A percentile compares a stretch with the other conserved stretches of the same genome.
phyloP scores from a whole-genome alignment of 192 early-diverging fungal species.

The Funneliformis geosporum region DNA sequence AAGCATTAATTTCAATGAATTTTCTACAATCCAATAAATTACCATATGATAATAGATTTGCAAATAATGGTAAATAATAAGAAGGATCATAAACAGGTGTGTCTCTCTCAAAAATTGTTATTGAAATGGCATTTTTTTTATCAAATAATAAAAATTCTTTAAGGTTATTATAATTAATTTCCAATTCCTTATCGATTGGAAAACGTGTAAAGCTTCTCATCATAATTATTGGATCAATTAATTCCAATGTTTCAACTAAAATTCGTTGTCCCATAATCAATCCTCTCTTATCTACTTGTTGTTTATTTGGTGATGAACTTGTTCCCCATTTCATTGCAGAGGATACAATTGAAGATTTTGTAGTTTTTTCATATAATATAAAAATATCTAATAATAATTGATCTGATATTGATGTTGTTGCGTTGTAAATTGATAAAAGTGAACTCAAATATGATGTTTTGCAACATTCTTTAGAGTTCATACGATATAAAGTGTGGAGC shows the following conservation, averaged over 20 bases:
- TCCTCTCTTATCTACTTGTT: constrained; percentile 41
- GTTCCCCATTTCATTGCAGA: constrained; percentile 63
- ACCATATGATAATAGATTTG: constrained; percentile 51
- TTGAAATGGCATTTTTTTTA: not conserved
- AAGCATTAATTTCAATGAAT: constrained; percentile 67
- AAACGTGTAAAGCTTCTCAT: constrained; percentile 57
- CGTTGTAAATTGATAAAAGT: constrained; percentile 58
- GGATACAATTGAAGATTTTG: constrained; percentile 59
- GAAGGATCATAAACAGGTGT: constrained; percentile 62
- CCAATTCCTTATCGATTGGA: constrained; percentile 45
- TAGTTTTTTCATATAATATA: constrained; percentile 56
- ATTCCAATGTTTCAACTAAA: constrained; percentile 57
- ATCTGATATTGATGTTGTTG: constrained; percentile 56
- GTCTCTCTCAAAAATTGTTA: not conserved
- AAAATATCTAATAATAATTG: constrained; percentile 58
- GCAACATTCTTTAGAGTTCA: constrained; percentile 52
- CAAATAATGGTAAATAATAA: constrained; percentile 74
- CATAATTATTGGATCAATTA: constrained; percentile 69
- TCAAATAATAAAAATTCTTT: not conserved
- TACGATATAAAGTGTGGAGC: constrained; percentile 50
- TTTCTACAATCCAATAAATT: constrained; percentile 57
- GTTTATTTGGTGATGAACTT: constrained; percentile 39
- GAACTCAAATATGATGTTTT: constrained; percentile 50
- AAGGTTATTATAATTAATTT: constrained; percentile 3
- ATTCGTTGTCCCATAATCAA: constrained; percentile 43